Conservation (phyloP, 176 grass and related monocot genomes). For the Pontederia paniculata region DNA sequence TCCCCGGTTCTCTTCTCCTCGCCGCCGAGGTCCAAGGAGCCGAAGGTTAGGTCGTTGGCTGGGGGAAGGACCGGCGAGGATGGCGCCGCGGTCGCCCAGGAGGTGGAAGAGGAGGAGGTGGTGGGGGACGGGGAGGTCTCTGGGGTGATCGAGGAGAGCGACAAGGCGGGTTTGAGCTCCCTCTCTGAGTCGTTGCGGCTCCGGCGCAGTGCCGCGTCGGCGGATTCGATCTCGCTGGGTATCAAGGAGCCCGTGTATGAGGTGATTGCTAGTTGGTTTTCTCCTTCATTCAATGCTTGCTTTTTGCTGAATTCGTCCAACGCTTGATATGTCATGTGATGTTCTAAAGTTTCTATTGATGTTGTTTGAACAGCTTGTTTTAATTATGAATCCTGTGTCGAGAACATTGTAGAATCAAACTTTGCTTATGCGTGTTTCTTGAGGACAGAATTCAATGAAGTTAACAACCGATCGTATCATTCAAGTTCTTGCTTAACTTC, state of each 20-base stretch:
- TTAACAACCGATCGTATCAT: not conserved
- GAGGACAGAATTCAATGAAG: too few species aligned
- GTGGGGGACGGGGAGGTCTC: slow-evolving; percentile 8
- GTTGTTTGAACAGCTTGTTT: too few species aligned
- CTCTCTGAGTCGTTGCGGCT: not conserved
- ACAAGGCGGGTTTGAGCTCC: not conserved
- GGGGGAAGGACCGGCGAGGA: not conserved
- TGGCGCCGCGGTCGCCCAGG: not conserved
- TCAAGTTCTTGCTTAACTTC: slow-evolving; percentile 1
- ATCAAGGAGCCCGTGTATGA: slow-evolving; percentile 85
- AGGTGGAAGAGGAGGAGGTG: slow-evolving; percentile 3
- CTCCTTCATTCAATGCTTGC: not conserved
- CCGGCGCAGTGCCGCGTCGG: slow-evolving; percentile 12
- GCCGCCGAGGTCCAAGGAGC: not conserved
- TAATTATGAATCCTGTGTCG: too few species aligned
- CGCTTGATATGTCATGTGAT: not conserved
- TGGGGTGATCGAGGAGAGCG: not conserved
- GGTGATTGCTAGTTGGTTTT: slow-evolving; percentile 21
- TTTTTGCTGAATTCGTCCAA: not conserved
- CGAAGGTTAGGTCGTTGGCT: not conserved
- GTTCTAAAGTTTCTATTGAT: not conserved
- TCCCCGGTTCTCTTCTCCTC: not conserved
- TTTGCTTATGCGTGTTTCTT: too few species aligned
- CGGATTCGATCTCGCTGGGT: slow-evolving; percentile 67
- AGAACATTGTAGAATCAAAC: too few species aligned